Evolutionary conservation across 306 rosid species (phyloP).

Genomic region (Rosa rugosa): DNA sequence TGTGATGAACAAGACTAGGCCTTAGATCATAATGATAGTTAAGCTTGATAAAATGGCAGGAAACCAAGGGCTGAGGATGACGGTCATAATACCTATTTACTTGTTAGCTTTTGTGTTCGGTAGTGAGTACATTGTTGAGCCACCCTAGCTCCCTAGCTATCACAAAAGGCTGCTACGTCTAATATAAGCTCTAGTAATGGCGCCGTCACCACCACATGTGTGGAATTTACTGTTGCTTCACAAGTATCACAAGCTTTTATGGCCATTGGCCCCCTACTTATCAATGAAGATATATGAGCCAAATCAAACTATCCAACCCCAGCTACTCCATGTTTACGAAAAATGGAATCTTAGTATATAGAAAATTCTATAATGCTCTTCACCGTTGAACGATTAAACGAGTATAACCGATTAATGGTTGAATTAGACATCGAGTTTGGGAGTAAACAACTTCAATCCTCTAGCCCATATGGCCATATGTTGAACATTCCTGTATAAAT

Average conservation of each 20-base stretch:
- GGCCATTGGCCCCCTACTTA: not conserved
- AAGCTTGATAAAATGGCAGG: not conserved
- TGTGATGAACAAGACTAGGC: not conserved
- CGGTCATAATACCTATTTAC: not conserved
- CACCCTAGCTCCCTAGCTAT: conserved; percentile 3
- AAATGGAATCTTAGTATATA: too few species aligned
- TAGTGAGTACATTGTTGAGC: not conserved
- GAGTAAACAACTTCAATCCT: too few species aligned
- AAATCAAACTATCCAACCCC: not conserved
- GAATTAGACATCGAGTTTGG: too few species aligned
- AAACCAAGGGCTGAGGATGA: not conserved
- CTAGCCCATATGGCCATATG: too few species aligned
- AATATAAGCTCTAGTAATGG: not conserved
- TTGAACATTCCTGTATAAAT: too few species aligned
- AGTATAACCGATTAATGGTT: too few species aligned
- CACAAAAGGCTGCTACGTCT: not conserved
- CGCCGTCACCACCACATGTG: not conserved
- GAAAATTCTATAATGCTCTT: too few species aligned
- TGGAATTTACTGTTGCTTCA: not conserved
- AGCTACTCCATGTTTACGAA: not conserved
- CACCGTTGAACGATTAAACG: too few species aligned
- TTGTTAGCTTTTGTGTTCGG: not conserved
- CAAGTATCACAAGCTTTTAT: not conserved
- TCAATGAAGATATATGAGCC: not conserved
- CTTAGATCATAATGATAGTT: not conserved